These are phyloP conservation scores for Rhodotorula diobovata DNA, from an alignment of 768 basidiomycete genomes.

Conservation along the genomic window DNA sequence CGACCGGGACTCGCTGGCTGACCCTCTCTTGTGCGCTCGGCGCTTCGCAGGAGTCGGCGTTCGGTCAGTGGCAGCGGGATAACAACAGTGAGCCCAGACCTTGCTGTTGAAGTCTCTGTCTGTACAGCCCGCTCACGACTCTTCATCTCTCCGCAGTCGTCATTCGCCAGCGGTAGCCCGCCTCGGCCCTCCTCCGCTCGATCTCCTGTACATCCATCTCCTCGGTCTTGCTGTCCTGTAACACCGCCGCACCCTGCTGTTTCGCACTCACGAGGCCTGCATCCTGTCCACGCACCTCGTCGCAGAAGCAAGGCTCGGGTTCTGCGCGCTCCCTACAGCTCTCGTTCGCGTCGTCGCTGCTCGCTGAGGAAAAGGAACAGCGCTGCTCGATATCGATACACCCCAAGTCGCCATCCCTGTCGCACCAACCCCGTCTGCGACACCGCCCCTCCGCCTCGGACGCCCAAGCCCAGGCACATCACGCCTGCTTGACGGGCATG, in stretches of 20 bases:
- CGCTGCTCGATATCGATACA: too few relatives aligned
- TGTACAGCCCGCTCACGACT: neutral
- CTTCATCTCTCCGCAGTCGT: neutral
- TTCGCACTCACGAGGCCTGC: too few relatives aligned
- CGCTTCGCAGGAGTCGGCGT: slow-evolving; percentile 19
- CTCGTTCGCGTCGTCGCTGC: too few relatives aligned
- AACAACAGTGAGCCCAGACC: slow-evolving; percentile 24
- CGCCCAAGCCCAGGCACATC: neutral
- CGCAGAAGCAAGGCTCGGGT: too few relatives aligned
- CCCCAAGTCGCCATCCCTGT: too few relatives aligned
- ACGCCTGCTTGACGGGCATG: too few relatives aligned
- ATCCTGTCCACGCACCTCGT: too few relatives aligned
- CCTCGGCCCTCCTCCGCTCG: neutral
- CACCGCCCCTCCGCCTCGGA: too few relatives aligned
- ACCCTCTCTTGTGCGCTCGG: neutral
- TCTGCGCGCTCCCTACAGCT: too few relatives aligned
- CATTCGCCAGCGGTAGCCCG: neutral
- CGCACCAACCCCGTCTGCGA: too few relatives aligned
- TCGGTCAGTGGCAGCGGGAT: slow-evolving; percentile 29
- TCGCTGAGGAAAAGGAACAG: too few relatives aligned
- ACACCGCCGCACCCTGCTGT: neutral
- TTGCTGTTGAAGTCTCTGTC: neutral
- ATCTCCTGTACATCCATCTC: neutral
- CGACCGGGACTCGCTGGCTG: neutral
- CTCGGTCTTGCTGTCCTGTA: neutral